These are phyloP conservation scores for Xanthoconium separans DNA, from an alignment of 1,284 basidiomycete species.

Conservation along the genomic window DNA sequence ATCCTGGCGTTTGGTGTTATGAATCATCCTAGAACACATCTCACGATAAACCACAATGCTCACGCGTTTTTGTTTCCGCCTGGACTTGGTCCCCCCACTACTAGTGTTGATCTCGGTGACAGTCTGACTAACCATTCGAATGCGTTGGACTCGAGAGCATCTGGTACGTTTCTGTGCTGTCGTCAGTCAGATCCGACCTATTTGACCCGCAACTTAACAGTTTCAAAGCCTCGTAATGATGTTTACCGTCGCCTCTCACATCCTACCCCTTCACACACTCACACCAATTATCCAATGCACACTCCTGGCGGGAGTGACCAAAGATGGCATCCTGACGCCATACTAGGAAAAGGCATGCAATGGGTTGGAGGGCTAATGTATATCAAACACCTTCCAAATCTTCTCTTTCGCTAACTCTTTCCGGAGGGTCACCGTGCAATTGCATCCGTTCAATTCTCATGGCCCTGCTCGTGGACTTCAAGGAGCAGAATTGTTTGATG, in stretches of 20 bases:
- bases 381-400: slow-evolving; percentile 21
- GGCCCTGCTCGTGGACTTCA: slow-evolving; percentile 40
- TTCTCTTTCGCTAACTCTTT: slow-evolving; percentile 7
- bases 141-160: neutral
- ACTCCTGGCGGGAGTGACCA: slow-evolving; percentile 67
- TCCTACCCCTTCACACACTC: slow-evolving; percentile 54
- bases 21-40: slow-evolving; percentile 51
- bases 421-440: slow-evolving; percentile 62
- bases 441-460: slow-evolving; percentile 47
- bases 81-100: slow-evolving; percentile 43
- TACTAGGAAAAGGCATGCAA: slow-evolving; percentile 58
- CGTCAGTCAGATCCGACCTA: neutral
- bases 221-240: neutral
- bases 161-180: slow-evolving; percentile 7
- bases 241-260: slow-evolving; percentile 46
- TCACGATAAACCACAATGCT: slow-evolving; percentile 65
- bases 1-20: slow-evolving; percentile 69
- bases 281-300: slow-evolving; percentile 68
- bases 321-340: slow-evolving; percentile 57
- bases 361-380: slow-evolving; percentile 77
- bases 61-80: slow-evolving; percentile 65
- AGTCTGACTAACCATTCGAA: neutral
- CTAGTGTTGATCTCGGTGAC: neutral
- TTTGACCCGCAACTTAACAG: slow-evolving; percentile 1
- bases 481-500: slow-evolving; percentile 50